Evolutionary conservation across 169 alveolate species (phyloP).

Genomic region (Ichthyophthirius multifiliis): DNA sequence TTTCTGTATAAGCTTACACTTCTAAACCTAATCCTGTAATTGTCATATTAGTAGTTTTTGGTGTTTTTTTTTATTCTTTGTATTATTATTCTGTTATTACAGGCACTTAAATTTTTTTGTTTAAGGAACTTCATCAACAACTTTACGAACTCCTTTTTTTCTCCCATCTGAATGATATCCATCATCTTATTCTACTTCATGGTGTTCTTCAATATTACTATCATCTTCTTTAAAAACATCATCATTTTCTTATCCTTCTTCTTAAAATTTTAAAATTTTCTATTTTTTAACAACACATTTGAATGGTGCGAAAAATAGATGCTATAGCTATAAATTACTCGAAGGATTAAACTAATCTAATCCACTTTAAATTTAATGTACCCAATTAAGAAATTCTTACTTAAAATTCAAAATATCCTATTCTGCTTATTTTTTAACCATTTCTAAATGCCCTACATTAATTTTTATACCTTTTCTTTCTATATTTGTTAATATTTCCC

Average conservation of each 20-base stretch:
- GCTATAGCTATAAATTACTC: slow-evolving; percentile 50
- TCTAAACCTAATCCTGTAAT: slow-evolving; percentile 65
- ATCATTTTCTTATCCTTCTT: neutral
- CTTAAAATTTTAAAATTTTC: neutral
- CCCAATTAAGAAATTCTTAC: slow-evolving; percentile 59
- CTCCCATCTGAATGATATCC: slow-evolving; percentile 37
- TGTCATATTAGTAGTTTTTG: slow-evolving; percentile 49
- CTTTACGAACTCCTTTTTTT: slow-evolving; percentile 22
- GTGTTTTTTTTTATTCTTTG: slow-evolving; percentile 43
- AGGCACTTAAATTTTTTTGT: too few species aligned
- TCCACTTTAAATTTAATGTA: slow-evolving; percentile 34
- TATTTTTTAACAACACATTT: too few species aligned
- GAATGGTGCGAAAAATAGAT: slow-evolving; percentile 78
- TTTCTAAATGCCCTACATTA: slow-evolving; percentile 49
- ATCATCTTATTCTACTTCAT: slow-evolving; percentile 21
- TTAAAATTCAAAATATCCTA: slow-evolving; percentile 47
- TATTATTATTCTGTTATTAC: too few species aligned
- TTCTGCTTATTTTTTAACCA: too few species aligned
- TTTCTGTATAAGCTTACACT: slow-evolving; percentile 27
- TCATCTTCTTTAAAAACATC: neutral
- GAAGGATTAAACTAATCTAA: slow-evolving; percentile 58
- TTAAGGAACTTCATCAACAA: slow-evolving; percentile 25
- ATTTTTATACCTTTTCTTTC: slow-evolving; percentile 75
- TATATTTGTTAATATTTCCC: slow-evolving; percentile 73
- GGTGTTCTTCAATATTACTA: too few species aligned